Conservation (phyloP, 345 rosid genomes). For the Acer negundo region DNA sequence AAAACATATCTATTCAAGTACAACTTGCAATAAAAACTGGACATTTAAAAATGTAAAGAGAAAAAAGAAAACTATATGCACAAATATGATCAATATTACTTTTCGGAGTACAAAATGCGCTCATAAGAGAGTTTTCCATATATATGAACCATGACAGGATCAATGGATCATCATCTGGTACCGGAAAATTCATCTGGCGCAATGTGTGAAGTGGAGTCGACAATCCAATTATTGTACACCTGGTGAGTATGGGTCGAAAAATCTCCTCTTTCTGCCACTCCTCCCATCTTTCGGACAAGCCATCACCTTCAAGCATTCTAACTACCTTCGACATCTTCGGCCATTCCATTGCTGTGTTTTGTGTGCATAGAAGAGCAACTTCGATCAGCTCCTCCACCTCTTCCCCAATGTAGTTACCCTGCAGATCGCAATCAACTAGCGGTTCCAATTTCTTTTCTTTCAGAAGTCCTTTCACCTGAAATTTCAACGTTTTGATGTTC, state of each 20-base stretch:
- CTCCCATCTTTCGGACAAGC: constrained; percentile 93
- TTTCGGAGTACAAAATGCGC: constrained; percentile 21
- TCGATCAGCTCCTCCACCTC: constrained; percentile 87
- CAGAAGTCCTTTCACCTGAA: constrained; percentile 90
- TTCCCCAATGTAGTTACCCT: constrained; percentile 52
- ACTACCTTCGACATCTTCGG: constrained; percentile 95
- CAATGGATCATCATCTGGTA: constrained; percentile 66
- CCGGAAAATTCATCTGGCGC: constrained; percentile 75
- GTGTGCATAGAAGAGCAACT: constrained; percentile 86
- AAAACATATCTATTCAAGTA: constrained; percentile 25
- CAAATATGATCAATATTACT: constrained; percentile 24
- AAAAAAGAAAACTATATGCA: constrained; percentile 37
- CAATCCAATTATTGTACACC: constrained; percentile 51
- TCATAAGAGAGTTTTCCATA: not conserved
- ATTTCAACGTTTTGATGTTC: constrained; percentile 12
- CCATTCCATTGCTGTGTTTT: constrained; percentile 70
- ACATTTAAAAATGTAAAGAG: constrained; percentile 9
- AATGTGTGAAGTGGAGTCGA: constrained; percentile 64
- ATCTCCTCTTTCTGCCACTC: constrained; percentile 93
- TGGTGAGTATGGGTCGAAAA: constrained; percentile 43
- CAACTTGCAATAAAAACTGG: constrained; percentile 24
- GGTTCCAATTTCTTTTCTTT: constrained; percentile 73
- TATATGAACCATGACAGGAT: constrained; percentile 17
- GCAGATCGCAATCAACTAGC: constrained; percentile 70
- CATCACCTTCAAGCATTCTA: constrained; percentile 94